Base-by-base conservation (phyloP, 345 rosid genomes). In the Boechera retrofracta region DNA sequence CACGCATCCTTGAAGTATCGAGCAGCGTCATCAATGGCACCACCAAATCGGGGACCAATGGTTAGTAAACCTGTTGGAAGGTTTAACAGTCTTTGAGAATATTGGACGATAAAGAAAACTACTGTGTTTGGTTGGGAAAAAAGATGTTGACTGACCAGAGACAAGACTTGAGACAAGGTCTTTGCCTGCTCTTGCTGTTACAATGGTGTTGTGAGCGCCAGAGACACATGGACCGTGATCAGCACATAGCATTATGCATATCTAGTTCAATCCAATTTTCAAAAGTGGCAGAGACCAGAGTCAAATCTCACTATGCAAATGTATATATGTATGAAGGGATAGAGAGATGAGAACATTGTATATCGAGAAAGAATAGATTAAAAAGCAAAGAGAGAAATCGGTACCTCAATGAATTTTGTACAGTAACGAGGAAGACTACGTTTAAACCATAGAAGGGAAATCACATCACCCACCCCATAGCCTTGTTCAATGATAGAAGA, bases 201-300 rank as follows among this genome's bases (percentile, higher is more conserved):
- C 98, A 29, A 95, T 95, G 73, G 94, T 81, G 83, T 92, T 93
- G 89, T 92, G 98, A 55, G 99, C 98, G 12, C 99, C 98, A 1
- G 99, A 95, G 69, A 92, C 99, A 59, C 97, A 89, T 69, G 99
- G 99, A 74, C 99, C 99, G 47, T 91, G 99, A 82, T 95, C 99
- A 45, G 99, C 99, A 79, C 98, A 95, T 54, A 92, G 75, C 99
- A 95, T 95, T 75, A 95, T 86, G 88, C 99, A 92, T 85, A 92
- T 95, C 99, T 92, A 84, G 11, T 68, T 65, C 72, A 39, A 18
- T 1, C n/a, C 6, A 75, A 42, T 41, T 64, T 51, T 35, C 36
- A 45, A 60, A 71, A 64, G 54, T 65, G 28, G 2, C 60, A 72
- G 45, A 61, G 48, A 72, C 3, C 72, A 77, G 47, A 72, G 54